Evolutionary conservation across 306 rosid genomes (phyloP), one percentile per base, ranked within the genome.

Genomic region (Mimosa pudica): DNA sequence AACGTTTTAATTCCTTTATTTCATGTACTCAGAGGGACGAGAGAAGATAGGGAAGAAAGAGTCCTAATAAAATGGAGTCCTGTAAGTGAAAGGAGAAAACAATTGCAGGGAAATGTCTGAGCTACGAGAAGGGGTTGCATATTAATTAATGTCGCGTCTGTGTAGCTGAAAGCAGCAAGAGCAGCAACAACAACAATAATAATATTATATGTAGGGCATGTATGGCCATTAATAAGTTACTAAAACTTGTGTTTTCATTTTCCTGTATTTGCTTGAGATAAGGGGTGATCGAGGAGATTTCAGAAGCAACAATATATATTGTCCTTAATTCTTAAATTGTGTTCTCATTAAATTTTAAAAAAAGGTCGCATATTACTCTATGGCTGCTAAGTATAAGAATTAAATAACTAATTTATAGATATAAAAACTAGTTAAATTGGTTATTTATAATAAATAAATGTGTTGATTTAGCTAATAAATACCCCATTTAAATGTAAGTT

Each of bases 151-250:
- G 70, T 54, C 16, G 55, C 30, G 30, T n/a, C 30, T 44, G 54
- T 60, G 4, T 14, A 6, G 57, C 63, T 48, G 81, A 76, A 61
- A 70, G 74, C 64, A 63, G 42, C 5, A 38, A 5, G 4, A 38
- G 42, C 42, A 38, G 42, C 5, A 24, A 24, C 30, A 24, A 24
- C 30, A 24, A 1, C 30, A 24, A 24, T 24, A 24, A 24, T 24
- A 24, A 0, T 24, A 24, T 24, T 24, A 24, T 24, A 24, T 24
- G 30, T 36, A 14, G 38, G 11, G 0, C 16, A 41, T 10, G 66
- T 82, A 45, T 74, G 85, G 85, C 79, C 82, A 41, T 18, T 46
- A 33, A n/a, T 24, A 79, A 66, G 77, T 73, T 75, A 78, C 79
- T 46, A 57, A 16, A 45, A 55, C 57, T 18, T 44, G 47, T 38